Conservation (phyloP, 208 protist genomes). For the Leishmania mexicana region DNA sequence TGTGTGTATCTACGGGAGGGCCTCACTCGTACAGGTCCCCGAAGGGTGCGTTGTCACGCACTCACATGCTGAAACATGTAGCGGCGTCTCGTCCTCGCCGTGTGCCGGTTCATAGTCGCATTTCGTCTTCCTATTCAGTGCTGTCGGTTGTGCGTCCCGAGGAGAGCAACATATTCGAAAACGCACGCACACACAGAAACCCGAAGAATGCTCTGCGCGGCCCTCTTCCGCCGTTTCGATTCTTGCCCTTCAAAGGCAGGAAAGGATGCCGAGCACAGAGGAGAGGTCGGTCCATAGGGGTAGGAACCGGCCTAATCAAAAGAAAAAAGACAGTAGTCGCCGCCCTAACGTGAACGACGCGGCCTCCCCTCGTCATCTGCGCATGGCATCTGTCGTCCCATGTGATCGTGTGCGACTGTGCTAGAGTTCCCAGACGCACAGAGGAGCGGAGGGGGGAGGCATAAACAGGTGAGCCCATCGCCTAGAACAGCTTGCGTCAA, state of each 20-base stretch:
- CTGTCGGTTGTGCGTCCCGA: neutral
- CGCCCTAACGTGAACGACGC: neutral
- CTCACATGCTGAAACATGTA: neutral
- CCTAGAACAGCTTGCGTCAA: slow-evolving; percentile 12
- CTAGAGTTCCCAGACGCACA: neutral
- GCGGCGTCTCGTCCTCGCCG: neutral
- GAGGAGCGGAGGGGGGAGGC: neutral
- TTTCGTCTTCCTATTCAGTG: neutral
- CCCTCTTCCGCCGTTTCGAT: neutral
- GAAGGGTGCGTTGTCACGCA: no score
- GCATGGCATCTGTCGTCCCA: neutral
- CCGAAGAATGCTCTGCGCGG: neutral
- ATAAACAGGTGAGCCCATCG: neutral
- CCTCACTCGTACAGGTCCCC: neutral
- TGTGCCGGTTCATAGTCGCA: neutral
- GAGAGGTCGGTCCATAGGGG: neutral
- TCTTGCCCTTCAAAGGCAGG: neutral
- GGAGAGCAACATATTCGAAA: neutral
- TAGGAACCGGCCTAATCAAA: no score
- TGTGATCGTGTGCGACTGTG: neutral
- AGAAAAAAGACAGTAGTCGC: slow-evolving; percentile 4
- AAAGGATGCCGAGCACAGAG: slow-evolving; percentile 1
- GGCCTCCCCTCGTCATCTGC: neutral
- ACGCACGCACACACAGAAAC: neutral
- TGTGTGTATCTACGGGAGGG: no score